phyloP scores from a whole-genome alignment of 1,284 basidiomycete genomes.

The Ustilago hordei region DNA sequence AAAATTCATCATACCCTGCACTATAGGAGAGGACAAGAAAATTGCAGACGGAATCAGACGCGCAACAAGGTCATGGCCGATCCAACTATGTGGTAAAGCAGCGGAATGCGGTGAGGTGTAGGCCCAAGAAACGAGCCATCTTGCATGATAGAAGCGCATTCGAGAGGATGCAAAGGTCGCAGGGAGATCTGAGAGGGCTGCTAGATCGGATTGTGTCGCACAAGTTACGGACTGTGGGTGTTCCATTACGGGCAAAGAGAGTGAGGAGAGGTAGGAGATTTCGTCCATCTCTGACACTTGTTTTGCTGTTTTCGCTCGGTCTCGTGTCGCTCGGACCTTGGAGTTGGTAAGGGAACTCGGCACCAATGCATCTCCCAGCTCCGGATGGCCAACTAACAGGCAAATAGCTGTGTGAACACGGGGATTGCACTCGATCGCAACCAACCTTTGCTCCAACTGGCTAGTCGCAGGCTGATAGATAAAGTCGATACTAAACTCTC shows the following conservation, averaged over 20 bases:
- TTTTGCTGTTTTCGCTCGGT: neutral
- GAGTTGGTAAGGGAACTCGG: constrained; percentile 16
- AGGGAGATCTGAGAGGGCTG: constrained; percentile 18
- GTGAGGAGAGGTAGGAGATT: constrained; percentile 34
- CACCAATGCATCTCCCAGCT: constrained; percentile 35
- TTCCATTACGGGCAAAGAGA: constrained; percentile 44
- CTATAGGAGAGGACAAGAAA: constrained; percentile 1
- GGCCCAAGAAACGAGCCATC: constrained; percentile 45
- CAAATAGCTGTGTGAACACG: constrained; percentile 71
- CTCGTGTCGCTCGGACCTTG: neutral
- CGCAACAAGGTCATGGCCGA: constrained; percentile 70
- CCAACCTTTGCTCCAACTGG: constrained; percentile 64
- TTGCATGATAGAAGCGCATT: constrained; percentile 25
- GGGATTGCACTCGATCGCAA: constrained; percentile 72
- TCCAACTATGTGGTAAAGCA: constrained; percentile 66
- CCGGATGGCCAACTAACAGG: constrained; percentile 63
- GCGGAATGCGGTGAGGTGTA: constrained; percentile 34
- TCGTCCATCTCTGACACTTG: constrained; percentile 28
- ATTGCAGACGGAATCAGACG: constrained; percentile 59
- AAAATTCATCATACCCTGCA: constrained; percentile 2
- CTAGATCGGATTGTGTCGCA: constrained; percentile 12
- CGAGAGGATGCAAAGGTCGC: constrained; percentile 39
- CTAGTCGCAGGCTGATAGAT: constrained; percentile 68
- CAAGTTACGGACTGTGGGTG: neutral
- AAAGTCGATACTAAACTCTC: constrained; percentile 72